Evolutionary conservation across 2,329 filamentous ascomycete genomes (phyloP), one percentile per base, ranked within the genome.

Genomic region (Keithomyces neogunnii): DNA sequence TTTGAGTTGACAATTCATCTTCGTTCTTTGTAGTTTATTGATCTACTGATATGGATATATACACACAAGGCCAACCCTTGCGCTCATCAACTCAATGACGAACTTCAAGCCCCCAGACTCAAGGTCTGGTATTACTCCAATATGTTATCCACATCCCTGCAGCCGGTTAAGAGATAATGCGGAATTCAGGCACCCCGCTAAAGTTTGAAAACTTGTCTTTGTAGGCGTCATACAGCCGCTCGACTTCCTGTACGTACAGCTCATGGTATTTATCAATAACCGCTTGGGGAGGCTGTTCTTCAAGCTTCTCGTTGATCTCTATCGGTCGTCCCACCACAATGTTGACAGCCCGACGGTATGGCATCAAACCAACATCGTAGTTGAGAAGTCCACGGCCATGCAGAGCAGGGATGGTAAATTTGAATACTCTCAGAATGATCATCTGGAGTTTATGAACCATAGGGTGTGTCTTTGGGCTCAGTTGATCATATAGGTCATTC

Each of bases 361-460:
- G 93, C 88, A 97, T 90, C 61, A 97, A 73, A 3, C 93, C 93
- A 11, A 96, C 89, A 66, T 99, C 93, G 65, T 99, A 97, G 68
- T 99, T 99, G 72, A 97, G 96, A 40, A 97, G 85, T 10, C 92
- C 92, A 30, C 91, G 74, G 3, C 91, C 92, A 66, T 96, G 90
- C 61, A 96, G 86, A 31, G 95, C 78, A 1, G 93, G 91, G 9
- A 97, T 77, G 0, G 93, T 97, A 62, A 96, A 99, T 48, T 95
- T 95, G 75, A 95, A 83, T 5, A 86, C 74, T 59, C 86, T 87
- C 69, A 97, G 92, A 51, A 95, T 73, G 31, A 90, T 71, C 72
- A 96, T 82, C 70, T 99, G 93, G 38, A 88, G 69, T 63, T 82
- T 84, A 72, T 92, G 87, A 50, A 97, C 81, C 53, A 81, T 73